phyloP scores from a whole-genome alignment of 2,329 filamentous ascomycete species.

The Penicillium griseofulvum region DNA sequence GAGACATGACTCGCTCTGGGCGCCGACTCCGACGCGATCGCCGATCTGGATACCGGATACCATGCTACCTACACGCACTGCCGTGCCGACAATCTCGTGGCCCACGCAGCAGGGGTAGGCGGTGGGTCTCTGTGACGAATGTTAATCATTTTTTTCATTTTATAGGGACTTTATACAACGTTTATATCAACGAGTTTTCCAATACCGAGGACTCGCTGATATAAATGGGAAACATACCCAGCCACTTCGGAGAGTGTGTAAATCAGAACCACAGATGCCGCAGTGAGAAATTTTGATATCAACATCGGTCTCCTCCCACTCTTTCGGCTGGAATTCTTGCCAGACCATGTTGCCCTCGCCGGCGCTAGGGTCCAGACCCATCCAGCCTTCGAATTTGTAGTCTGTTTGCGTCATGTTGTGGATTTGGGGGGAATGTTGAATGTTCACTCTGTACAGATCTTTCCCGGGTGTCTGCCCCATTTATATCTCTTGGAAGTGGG shows the following conservation, averaged over 20 bases:
- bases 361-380: slow-evolving; percentile 51
- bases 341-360: slow-evolving; percentile 56
- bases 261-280: slow-evolving; percentile 63
- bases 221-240: slow-evolving; percentile 28
- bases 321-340: slow-evolving; percentile 60
- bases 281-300: slow-evolving; percentile 65
- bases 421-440: neutral
- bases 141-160: neutral
- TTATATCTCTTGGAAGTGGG: slow-evolving; percentile 15
- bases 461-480: slow-evolving; percentile 6
- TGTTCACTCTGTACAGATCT: neutral
- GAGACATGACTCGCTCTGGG: slow-evolving; percentile 57
- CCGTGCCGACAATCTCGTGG: slow-evolving; percentile 64
- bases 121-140: slow-evolving; percentile 26
- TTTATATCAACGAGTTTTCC: neutral
- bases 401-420: slow-evolving; percentile 30
- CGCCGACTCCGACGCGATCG: slow-evolving; percentile 55
- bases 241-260: slow-evolving; percentile 56
- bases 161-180: neutral
- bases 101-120: slow-evolving; percentile 55
- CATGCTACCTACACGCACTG: slow-evolving; percentile 55
- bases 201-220: neutral
- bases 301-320: slow-evolving; percentile 64
- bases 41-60: slow-evolving; percentile 34
- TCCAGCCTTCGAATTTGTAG: slow-evolving; percentile 58